Evolutionary conservation across 2,329 filamentous ascomycete species (phyloP), one percentile per base, ranked within the genome.

Genomic region (Hirsutella minnesotensis): DNA sequence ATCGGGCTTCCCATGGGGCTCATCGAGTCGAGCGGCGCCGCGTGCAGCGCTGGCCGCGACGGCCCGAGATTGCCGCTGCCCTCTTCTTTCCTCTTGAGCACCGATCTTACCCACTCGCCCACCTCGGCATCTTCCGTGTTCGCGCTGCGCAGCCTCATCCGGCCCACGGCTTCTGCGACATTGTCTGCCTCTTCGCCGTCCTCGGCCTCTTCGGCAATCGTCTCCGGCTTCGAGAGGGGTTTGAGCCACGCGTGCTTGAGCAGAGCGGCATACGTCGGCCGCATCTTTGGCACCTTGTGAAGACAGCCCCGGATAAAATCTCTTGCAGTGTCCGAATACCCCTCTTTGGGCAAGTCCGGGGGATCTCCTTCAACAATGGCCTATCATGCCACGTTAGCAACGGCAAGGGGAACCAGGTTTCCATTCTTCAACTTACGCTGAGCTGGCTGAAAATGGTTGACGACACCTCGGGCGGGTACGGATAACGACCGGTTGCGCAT

Each of bases 401-500:
- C 13, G 9, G 10, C 18, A 2, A 9, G n/a, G n/a, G n/a, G n/a
- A n/a, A n/a, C n/a, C n/a, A n/a, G n/a, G n/a, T n/a, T n/a, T n/a
- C n/a, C n/a, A n/a, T n/a, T n/a, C n/a, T n/a, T n/a, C n/a, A 15
- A 79, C 89, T 80, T 73, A 96, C 92, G 55, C 84, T 94, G 29
- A 98, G 71, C 60, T 98, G 92, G 56, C 87, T 94, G 70, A 98
- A 96, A 52, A 98, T 98, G 57, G 95, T 96, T 60, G 90, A 92
- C 51, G 94, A 96, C 2, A 94, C 92, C 62, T 98, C 92, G 0
- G 92, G 90, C 4, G 92, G 90, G 56, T 98, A 98, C 1, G 92
- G 92, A 61, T 98, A 98, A 53, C 82, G 77, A 38, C 92, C 92
- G 70, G 94, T 79, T 20, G 90, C 90, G 61, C 90, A 96, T 63